Evolutionary conservation across 768 basidiomycete species (phyloP), one percentile per base, ranked within the genome.

Genomic region (Peribolospora baueri): DNA sequence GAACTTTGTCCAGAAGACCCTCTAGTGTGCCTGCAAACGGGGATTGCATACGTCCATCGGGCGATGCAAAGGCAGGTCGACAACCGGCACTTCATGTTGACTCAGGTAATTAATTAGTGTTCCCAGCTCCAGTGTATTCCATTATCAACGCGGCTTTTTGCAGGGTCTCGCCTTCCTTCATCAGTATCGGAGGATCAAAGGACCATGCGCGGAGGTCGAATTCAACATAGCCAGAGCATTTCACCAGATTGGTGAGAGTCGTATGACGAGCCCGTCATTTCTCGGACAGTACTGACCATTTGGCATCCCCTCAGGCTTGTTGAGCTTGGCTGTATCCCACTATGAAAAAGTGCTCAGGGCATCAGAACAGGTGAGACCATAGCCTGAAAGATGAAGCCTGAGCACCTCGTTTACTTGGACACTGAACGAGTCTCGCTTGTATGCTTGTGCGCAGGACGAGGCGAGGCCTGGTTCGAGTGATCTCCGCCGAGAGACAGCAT

Each of bases 51-150:
- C 25, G 70, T 93, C 49, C 86, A 87, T 8, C 75, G 91, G 43
- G 82, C 87, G 0, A 85, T 86, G 80, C 84, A 90, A 60, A 75
- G 90, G 14, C 90, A 95, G 65, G 79, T 81, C 10, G 91, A 95
- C 68, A 97, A 98, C 65, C 70, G 88, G 46, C 83, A 93, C 63
- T 84, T 91, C 65, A 74, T 87, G 56, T 75, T 95, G 45, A 74
- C 80, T 3, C 84, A 88, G 67, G 77, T 77, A 11, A 3, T 9
- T 48, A 11, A 42, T n/a, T 25, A 37, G 37, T 13, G 10, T 50
- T 13, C 7, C 50, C 37, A 7, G n/a, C 5, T 51, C 10, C 39
- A 41, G 11, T 25, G 5, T 7, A 5, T 5, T 11, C 25, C 25
- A 25, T 25, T 25, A 25, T 25, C 25, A 25, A 25, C 25, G 25